A percentile compares a stretch with the other conserved stretches of the same genome.
phyloP scores from a whole-genome alignment of 805 yeast genomes.

The Trichomonascus vanleenenianus region DNA sequence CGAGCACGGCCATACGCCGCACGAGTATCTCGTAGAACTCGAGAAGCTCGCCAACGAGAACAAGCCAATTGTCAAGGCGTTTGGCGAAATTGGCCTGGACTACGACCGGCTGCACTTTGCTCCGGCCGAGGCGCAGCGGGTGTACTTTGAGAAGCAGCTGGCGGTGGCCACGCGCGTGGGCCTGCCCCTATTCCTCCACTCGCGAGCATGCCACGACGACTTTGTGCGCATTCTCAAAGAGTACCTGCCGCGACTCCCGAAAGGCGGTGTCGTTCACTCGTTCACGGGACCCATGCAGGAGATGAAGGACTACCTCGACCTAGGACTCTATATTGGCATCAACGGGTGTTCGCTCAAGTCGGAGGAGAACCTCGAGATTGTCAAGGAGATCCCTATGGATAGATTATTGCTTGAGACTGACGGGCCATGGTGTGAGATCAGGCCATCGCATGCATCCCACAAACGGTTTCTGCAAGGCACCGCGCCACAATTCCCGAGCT shows the following conservation, averaged over 20 bases:
- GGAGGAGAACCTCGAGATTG: conserved; percentile 63
- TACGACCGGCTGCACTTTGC: conserved; percentile 83
- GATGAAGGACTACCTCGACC: conserved; percentile 43
- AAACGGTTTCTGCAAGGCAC: conserved; percentile 32
- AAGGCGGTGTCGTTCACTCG: conserved; percentile 86
- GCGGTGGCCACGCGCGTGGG: conserved; percentile 45
- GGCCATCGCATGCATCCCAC: conserved; percentile 73
- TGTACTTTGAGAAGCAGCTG: conserved; percentile 67
- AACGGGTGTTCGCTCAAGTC: conserved; percentile 91
- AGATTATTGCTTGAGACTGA: conserved; percentile 83
- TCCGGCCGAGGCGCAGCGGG: conserved; percentile 53
- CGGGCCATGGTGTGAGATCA: conserved; percentile 97
- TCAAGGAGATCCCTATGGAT: conserved; percentile 57
- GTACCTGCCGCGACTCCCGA: conserved; percentile 39
- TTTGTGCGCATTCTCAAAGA: conserved; percentile 60
- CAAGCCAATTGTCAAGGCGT: conserved; percentile 52
- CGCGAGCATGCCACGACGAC: conserved; percentile 80
- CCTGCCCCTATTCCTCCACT: conserved; percentile 82
- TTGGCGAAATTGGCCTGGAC: conserved; percentile 95
- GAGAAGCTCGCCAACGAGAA: conserved; percentile 44
- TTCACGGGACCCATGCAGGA: conserved; percentile 80
- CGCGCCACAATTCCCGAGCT: conserved; percentile 40
- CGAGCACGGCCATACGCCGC: conserved; percentile 22
- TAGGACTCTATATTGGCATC: conserved; percentile 68
- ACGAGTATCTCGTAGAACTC: conserved; percentile 39